Evolutionary conservation across 176 grass and related monocot genomes (phyloP).

Genomic region (Triticum urartu): DNA sequence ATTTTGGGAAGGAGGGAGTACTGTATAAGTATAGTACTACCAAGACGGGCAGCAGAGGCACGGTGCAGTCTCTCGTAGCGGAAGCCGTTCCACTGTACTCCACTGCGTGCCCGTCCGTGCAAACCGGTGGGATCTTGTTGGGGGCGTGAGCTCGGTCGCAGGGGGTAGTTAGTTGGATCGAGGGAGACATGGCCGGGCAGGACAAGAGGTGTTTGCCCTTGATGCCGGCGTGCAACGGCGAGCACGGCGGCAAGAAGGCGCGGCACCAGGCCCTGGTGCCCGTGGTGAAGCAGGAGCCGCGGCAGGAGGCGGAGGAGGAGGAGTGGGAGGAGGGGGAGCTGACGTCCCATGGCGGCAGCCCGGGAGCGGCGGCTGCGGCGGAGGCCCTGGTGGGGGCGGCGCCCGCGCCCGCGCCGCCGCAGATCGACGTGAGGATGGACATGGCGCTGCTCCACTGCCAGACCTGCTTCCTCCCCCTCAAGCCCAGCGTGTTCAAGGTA

Average conservation of each 20-base stretch:
- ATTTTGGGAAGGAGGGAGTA: too few relatives aligned
- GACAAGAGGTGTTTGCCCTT: background rate
- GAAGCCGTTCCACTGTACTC: background rate
- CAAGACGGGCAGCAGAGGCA: too few relatives aligned
- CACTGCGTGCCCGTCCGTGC: background rate
- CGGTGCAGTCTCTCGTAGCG: too few relatives aligned
- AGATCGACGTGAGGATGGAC: background rate
- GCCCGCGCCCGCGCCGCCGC: background rate
- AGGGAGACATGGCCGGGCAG: background rate
- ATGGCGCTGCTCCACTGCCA: conserved; percentile 5
- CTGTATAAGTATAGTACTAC: too few relatives aligned
- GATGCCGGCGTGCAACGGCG: background rate
- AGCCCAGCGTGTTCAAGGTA: conserved; percentile 30
- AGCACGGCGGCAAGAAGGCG: background rate
- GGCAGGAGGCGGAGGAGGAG: background rate
- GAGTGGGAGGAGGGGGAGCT: background rate
- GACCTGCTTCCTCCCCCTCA: conserved; percentile 13
- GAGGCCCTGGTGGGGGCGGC: background rate
- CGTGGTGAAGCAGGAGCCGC: conserved; percentile 1
- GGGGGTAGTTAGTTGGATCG: background rate
- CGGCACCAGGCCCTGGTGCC: background rate
- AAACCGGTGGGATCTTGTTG: background rate
- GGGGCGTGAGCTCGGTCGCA: background rate
- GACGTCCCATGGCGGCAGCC: background rate
- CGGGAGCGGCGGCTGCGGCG: background rate